Evolutionary conservation across 2,329 filamentous ascomycete species (phyloP).

Genomic region (Epichloe hybrida): DNA sequence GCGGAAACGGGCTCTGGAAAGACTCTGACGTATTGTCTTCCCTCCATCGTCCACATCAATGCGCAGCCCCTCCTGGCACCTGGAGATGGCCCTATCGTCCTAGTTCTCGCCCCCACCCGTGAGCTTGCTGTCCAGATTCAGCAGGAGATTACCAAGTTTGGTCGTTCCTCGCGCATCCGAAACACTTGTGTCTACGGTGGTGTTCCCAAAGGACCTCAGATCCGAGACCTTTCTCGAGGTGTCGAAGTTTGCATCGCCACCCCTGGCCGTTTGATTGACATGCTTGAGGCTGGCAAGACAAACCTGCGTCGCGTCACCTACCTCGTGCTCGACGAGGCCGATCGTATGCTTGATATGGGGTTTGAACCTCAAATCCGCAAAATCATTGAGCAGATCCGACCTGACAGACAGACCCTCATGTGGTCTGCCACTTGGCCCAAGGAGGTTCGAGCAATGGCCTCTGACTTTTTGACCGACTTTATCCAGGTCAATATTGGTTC

Average conservation of each 20-base stretch:
- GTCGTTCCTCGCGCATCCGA: conserved; percentile 91
- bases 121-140: conserved; percentile 98
- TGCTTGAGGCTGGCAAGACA: conserved; percentile 95
- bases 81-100: conserved; percentile 90
- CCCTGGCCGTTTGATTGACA: conserved; percentile 93
- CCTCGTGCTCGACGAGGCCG: conserved; percentile 94
- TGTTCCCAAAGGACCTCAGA: conserved; percentile 95
- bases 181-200: conserved; percentile 99
- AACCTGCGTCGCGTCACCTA: conserved; percentile 97
- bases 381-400: conserved; percentile 94
- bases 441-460: conserved; percentile 84
- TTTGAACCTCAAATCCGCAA: conserved; percentile 99
- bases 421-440: conserved; percentile 99
- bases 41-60: conserved; percentile 98
- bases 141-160: conserved; percentile 96
- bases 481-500: conserved; percentile 99
- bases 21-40: conserved; percentile 95
- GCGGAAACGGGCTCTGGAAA: conserved; percentile 98
- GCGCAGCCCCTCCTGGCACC: conserved; percentile 91
- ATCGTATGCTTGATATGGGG: conserved; percentile 99
- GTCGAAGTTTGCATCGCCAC: conserved; percentile 99
- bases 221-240: conserved; percentile 84
- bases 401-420: conserved; percentile 98
- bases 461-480: conserved; percentile 86
- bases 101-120: conserved; percentile 91